Base-by-base conservation (phyloP, 202 grass and related monocot species). In the Alloteropsis angusta region DNA sequence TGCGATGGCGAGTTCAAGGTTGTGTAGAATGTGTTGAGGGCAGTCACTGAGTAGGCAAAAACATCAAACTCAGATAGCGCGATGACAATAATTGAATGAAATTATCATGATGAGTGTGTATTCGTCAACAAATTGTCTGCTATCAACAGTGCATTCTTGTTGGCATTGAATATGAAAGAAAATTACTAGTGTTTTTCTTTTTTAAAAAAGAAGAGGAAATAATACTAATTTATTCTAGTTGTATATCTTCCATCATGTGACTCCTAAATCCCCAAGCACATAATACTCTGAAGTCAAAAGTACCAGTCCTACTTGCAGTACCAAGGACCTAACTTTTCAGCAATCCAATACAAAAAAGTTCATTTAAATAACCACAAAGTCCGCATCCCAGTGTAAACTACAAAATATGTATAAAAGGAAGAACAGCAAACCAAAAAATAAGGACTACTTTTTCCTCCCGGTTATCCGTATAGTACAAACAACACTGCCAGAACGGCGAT, bases 1-100 rank as follows among this genome's bases (percentile, higher is more conserved):
- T 92, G 81, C n/a, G 72, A 84, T 2, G 94, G 88, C 17, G 83
- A 92, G 56, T 92, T 86, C 78, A 97, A 50, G 64, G 76, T 88
- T 34, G 79, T 86, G 83, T 86, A 93, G 60, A 93, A 82, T n/a
- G 83, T 78, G 87, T 88, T 91, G 75, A 97, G 90, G 69, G 90
- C 82, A 46, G 88, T 91, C 84, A 88, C 93, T 97, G 84, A 78
- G 83, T 53, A 60, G n/a, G 60, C 14, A 52, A n/a, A 60, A 38
- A 53, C 9, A 78, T 83, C 17, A 79, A 79, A 58, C 10, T 72
- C 28, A 65, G 65, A 82, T 50, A 71, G 19, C 15, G 22, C 32
- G 12, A 48, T 22, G 41, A 56, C 17, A 77, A 82, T 83, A 50
- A 59, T 83, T 39, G 16, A 19, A 38, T 54, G 63, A 77, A 86